Conservation (phyloP, 2,329 filamentous ascomycete genomes). For the Botryotinia globosa region DNA sequence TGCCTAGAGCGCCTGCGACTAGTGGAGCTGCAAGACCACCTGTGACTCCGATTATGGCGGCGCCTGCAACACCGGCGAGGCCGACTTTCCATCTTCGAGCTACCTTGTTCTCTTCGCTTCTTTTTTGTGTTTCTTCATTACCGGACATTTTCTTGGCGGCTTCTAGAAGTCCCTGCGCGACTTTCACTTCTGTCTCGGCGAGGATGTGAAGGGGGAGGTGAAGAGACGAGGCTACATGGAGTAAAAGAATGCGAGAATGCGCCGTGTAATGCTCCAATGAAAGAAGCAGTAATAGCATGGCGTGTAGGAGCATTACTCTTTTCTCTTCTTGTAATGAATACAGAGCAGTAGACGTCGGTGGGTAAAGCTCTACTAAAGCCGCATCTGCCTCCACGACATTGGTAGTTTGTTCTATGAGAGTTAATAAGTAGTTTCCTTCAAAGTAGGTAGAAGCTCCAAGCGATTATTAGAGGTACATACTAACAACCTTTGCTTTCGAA, state of each 20-base stretch:
- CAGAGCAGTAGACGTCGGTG: constrained; percentile 59
- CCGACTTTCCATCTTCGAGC: constrained; percentile 86
- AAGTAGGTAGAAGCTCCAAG: neutral
- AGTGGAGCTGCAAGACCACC: constrained; percentile 76
- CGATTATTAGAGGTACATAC: constrained; percentile 28
- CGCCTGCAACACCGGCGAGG: constrained; percentile 81
- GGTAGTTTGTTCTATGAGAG: constrained; percentile 37
- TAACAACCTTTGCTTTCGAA: constrained; percentile 32
- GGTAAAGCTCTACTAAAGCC: constrained; percentile 50
- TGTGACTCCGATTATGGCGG: constrained; percentile 70
- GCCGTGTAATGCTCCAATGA: constrained; percentile 76
- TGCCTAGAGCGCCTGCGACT: constrained; percentile 31
- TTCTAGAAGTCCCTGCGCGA: constrained; percentile 71
- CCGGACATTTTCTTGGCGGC: constrained; percentile 69
- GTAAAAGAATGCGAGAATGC: constrained; percentile 68
- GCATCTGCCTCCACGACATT: constrained; percentile 50
- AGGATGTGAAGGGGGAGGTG: constrained; percentile 63
- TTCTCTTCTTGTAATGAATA: constrained; percentile 58
- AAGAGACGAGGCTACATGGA: constrained; percentile 68
- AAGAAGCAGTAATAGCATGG: constrained; percentile 67
- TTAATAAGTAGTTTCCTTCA: neutral
- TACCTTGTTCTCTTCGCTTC: constrained; percentile 66
- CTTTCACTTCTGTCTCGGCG: constrained; percentile 68
- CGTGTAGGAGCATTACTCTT: constrained; percentile 66
- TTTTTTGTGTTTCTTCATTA: constrained; percentile 70